Evolutionary conservation across 2,329 filamentous ascomycete genomes (phyloP), one percentile per base, ranked within the genome.

Genomic region (Sporothrix pallida): DNA sequence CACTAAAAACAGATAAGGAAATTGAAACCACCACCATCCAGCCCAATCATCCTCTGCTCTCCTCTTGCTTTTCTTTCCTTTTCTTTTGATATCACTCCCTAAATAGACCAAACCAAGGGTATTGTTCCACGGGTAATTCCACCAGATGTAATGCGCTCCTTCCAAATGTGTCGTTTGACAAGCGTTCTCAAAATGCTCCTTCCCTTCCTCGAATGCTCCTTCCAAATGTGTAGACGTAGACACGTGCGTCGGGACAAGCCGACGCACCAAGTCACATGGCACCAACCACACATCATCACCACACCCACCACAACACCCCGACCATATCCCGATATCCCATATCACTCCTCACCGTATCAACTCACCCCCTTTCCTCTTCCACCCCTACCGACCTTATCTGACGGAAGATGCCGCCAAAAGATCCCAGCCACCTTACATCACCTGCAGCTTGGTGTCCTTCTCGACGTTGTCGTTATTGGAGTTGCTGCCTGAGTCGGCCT

Each of bases 381-480:
- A 26, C 23, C 23, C 23, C 23, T 26, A 50, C 48, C 12, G 48
- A 50, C 12, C 12, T 50, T 26, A 26, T 26, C 23, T 26, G 23
- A 26, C 23, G 23, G 23, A 26, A 26, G 23, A 26, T 26, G 23
- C 23, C 23, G 23, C 23, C 23, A 26, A 26, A 26, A 26, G 23
- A 26, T 26, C 23, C 23, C 23, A 26, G 23, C 23, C 23, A 26
- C 13, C 23, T 56, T 9, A 56, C n/a, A 56, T n/a, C 9, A 56
- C 52, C 52, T 56, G 52, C 9, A 56, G 20, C 52, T 56, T 56
- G 52, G 20, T 48, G 23, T 20, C 44, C 12, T 48, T 20, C 50
- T 70, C 56, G 15, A 56, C 67, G 15, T 48, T 48, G 2, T 56
- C 67, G n/a, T 54, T 56, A 17, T 54, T 56, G 5, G 52, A 56